phyloP scores from a whole-genome alignment of 2,329 filamentous ascomycete species.

The Ceratocystis papillata region DNA sequence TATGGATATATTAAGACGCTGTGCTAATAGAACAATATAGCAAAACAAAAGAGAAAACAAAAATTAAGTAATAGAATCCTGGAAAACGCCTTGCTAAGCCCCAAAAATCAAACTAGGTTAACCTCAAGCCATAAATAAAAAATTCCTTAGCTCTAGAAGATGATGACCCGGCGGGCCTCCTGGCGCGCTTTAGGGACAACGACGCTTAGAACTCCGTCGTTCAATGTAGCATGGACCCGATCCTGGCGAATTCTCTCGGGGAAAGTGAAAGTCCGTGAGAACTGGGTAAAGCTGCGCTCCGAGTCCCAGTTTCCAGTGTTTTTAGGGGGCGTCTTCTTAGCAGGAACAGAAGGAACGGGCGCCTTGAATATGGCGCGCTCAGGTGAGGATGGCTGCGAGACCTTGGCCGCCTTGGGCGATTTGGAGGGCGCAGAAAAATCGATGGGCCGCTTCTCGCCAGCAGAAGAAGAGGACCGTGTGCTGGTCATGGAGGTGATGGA shows the following conservation, averaged over 20 bases:
- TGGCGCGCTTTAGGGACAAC: slow-evolving; percentile 47
- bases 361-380: slow-evolving; percentile 20
- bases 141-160: slow-evolving; percentile 2
- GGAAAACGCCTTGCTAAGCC: slow-evolving; percentile 10
- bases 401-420: background rate
- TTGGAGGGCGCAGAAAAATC: background rate
- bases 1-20: background rate
- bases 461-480: slow-evolving; percentile 17
- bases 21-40: background rate
- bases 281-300: slow-evolving; percentile 56
- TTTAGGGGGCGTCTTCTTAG: background rate
- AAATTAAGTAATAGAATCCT: background rate
- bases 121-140: background rate
- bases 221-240: slow-evolving; percentile 49
- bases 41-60: background rate
- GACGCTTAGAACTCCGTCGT: slow-evolving; percentile 54
- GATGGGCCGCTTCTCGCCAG: slow-evolving; percentile 21
- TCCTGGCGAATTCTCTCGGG: slow-evolving; percentile 52
- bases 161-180: slow-evolving; percentile 25
- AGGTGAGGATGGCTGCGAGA: background rate
- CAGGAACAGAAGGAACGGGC: background rate
- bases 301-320: slow-evolving; percentile 18
- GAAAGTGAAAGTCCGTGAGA: slow-evolving; percentile 58
- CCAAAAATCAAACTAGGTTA: background rate
- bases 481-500: slow-evolving; percentile 15